These are phyloP conservation scores for Aspergillus fructus DNA, from an alignment of 2,329 filamentous ascomycete genomes.

Conservation along the genomic window DNA sequence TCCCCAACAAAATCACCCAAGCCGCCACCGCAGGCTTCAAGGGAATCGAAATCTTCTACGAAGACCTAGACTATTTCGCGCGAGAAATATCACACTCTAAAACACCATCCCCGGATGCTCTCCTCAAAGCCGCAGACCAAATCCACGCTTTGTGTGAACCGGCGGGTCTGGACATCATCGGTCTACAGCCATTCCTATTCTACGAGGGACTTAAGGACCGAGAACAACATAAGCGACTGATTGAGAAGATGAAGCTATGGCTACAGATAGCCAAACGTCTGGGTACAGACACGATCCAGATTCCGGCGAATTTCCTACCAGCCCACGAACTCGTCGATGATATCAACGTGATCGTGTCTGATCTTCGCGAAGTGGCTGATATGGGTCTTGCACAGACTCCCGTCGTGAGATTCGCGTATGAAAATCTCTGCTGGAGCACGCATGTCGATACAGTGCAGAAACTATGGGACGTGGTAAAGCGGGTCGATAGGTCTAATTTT, in stretches of 20 bases:
- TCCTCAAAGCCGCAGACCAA: slow-evolving; percentile 23
- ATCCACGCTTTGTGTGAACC: slow-evolving; percentile 51
- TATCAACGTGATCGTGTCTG: slow-evolving; percentile 57
- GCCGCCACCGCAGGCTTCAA: slow-evolving; percentile 49
- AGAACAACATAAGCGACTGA: slow-evolving; percentile 54
- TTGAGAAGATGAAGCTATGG: slow-evolving; percentile 67
- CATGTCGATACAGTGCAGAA: slow-evolving; percentile 69
- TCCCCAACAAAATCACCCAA: slow-evolving; percentile 67
- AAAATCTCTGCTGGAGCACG: slow-evolving; percentile 71
- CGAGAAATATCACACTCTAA: slow-evolving; percentile 6
- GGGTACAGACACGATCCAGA: slow-evolving; percentile 68
- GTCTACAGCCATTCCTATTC: slow-evolving; percentile 74
- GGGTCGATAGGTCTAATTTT: slow-evolving; percentile 69
- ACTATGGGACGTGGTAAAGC: slow-evolving; percentile 66
- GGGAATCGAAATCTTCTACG: slow-evolving; percentile 38
- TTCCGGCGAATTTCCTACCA: slow-evolving; percentile 68
- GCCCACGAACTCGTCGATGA: slow-evolving; percentile 47
- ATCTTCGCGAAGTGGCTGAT: slow-evolving; percentile 66
- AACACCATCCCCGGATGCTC: slow-evolving; percentile 17
- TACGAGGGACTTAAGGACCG: slow-evolving; percentile 72
- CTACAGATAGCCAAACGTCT: slow-evolving; percentile 65
- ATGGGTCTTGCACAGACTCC: slow-evolving; percentile 54
- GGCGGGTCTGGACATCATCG: slow-evolving; percentile 40
- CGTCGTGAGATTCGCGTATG: slow-evolving; percentile 67
- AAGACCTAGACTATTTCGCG: slow-evolving; percentile 34